These are phyloP conservation scores for Lactarius indigo DNA, from an alignment of 768 basidiomycete species.

Conservation along the genomic window DNA sequence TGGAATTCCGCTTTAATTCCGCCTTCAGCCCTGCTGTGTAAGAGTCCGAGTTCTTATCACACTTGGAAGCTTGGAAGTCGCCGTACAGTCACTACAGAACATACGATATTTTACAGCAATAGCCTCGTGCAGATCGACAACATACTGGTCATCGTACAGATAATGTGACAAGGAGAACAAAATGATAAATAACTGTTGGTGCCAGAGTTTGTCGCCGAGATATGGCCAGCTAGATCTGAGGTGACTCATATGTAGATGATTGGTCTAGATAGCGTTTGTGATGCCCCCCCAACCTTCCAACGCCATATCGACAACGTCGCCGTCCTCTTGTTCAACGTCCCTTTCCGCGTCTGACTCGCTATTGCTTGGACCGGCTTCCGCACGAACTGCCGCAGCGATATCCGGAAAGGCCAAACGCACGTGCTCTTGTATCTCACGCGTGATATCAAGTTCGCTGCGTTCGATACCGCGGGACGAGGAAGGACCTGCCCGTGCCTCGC, in stretches of 20 bases:
- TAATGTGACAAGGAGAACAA: background rate
- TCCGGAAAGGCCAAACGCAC: constrained; percentile 11
- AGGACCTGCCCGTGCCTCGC: constrained; percentile 1
- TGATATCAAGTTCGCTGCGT: constrained; percentile 1
- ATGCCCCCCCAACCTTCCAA: constrained; percentile 14
- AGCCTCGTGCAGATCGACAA: constrained; percentile 1
- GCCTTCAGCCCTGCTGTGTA: background rate
- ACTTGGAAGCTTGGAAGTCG: background rate
- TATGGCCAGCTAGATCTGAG: background rate
- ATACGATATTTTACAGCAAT: constrained; percentile 8
- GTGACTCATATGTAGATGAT: constrained; percentile 9
- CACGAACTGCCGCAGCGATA: background rate
- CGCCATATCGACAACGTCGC: constrained; percentile 12
- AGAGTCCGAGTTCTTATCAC: too few relatives aligned
- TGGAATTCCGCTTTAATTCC: background rate
- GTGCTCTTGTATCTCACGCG: constrained; percentile 15
- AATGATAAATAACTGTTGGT: constrained; percentile 4
- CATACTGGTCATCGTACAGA: constrained; percentile 15
- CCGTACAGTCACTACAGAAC: background rate
- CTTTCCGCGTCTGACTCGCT: constrained; percentile 11
- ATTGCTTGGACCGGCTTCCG: background rate
- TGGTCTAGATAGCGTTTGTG: constrained; percentile 5
- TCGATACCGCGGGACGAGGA: constrained; percentile 7
- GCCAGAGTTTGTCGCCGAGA: constrained; percentile 7
- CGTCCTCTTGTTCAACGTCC: constrained; percentile 7